Base-by-base conservation (phyloP, 306 rosid species). In the Adenanthera pavonina region DNA sequence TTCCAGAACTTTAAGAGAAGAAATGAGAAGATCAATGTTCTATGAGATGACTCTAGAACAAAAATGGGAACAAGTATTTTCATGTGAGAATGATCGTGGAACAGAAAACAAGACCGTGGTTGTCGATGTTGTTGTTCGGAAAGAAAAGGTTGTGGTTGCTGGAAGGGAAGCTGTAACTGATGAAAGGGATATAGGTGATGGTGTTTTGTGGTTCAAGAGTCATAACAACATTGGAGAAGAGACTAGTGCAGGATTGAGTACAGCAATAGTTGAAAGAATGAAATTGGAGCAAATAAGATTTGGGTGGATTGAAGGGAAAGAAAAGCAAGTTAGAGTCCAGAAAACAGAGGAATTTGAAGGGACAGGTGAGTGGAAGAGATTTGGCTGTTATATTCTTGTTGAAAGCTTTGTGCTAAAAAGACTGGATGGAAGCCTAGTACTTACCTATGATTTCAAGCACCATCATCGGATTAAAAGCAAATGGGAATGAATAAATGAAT, bases 21-120 rank as follows among this genome's bases (percentile, higher is more conserved):
- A 89, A 54, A 78, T 87, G 85, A 81, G 79, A 12, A 81, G 65
- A 4, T 78, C 92, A 12, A 81, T 83, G 89, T 92, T 87, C 59
- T 90, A 94, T 70, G 87, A 90, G 83, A 78, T 91, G 88, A 92
- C 90, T 43, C 88, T 94, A 1, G 90, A 92, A 82, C 92, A 92
- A 47, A 84, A 80, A 16, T 94, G 95, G 95, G 92, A 90, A 13
- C 77, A 56, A 74, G 41, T 94, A 2, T 90, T 85, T 61, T 74
- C 78, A 25, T 83, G 80, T 15, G 84, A 81, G 16, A 85, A 82
- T 12, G 61, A 60, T 1, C 25, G 14, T 14, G 46, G 7, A 2
- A 14, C 13, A 7, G 44, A 38, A 19, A 75, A 59, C 65, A 20
- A 79, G 19, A 77, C 19, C 6, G 82, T 90, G 47, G 66, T n/a